phyloP scores from a whole-genome alignment of 768 basidiomycete genomes.

The Kwoniella dendrophila region DNA sequence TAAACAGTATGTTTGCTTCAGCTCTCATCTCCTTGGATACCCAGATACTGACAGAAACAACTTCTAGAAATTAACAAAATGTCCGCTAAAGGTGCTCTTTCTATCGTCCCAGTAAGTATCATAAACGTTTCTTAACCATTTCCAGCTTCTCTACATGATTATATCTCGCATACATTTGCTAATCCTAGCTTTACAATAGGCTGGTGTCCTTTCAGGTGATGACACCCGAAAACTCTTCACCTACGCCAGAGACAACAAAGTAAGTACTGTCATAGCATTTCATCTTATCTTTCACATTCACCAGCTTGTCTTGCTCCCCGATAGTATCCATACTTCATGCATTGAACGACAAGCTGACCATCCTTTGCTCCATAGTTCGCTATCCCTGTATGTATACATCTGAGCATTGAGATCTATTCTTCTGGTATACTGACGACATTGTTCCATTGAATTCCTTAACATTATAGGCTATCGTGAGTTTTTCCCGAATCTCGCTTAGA shows the following conservation, averaged over 20 bases:
- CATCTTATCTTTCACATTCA: slow-evolving; percentile 27
- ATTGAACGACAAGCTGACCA: not conserved
- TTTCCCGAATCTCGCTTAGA: not conserved
- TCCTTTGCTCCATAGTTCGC: slow-evolving; percentile 54
- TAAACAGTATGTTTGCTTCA: not conserved
- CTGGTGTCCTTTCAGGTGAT: slow-evolving; percentile 93
- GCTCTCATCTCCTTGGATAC: not conserved
- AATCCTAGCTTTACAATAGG: slow-evolving; percentile 58
- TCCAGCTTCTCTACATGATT: not conserved
- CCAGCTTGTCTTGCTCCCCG: not conserved
- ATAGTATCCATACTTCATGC: not conserved
- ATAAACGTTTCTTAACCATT: slow-evolving; percentile 4
- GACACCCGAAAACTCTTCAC: slow-evolving; percentile 93
- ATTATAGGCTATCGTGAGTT: slow-evolving; percentile 58
- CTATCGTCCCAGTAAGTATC: slow-evolving; percentile 57
- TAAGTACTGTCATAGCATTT: slow-evolving; percentile 57
- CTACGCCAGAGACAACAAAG: slow-evolving; percentile 86
- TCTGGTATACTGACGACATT: not conserved
- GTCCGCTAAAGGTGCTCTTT: slow-evolving; percentile 55
- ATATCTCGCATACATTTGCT: not conserved
- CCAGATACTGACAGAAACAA: not conserved
- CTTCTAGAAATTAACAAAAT: slow-evolving; percentile 33
- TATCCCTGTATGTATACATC: slow-evolving; percentile 56
- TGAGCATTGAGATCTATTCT: not conserved
- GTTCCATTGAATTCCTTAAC: not conserved